These are phyloP conservation scores for Endotrypanum monterogeii DNA, from an alignment of 208 protist species.

Conservation along the genomic window DNA sequence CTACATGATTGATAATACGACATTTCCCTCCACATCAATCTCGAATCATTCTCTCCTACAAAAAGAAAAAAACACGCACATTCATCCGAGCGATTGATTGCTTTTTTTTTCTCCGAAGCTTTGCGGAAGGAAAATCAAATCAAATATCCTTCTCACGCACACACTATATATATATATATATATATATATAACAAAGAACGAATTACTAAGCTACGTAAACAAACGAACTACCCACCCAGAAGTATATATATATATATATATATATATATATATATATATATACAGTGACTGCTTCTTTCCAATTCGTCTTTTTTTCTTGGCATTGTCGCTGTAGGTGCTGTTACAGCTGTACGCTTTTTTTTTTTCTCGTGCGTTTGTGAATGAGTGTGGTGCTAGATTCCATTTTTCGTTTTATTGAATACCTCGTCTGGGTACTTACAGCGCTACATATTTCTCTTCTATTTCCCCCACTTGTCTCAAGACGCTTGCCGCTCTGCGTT, in stretches of 20 bases:
- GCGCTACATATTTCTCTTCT: neutral
- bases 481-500: neutral
- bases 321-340: neutral
- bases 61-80: neutral
- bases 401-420: neutral
- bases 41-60: conserved; percentile 5
- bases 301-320: neutral
- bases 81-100: too few relatives aligned
- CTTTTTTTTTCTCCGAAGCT: too few relatives aligned
- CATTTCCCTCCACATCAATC: conserved; percentile 18
- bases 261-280: conserved; percentile 9
- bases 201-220: too few relatives aligned
- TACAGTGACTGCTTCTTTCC: neutral
- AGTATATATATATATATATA: neutral
- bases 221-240: too few relatives aligned
- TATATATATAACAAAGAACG: too few relatives aligned
- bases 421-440: neutral
- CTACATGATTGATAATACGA: neutral
- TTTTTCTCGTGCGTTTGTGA: too few relatives aligned
- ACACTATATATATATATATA: too few relatives aligned
- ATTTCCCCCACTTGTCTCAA: neutral
- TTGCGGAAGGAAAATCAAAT: too few relatives aligned
- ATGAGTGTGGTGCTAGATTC: too few relatives aligned
- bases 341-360: neutral
- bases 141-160: too few relatives aligned